Conservation (phyloP, 495 filamentous ascomycete genomes). For the Podospora comata region DNA sequence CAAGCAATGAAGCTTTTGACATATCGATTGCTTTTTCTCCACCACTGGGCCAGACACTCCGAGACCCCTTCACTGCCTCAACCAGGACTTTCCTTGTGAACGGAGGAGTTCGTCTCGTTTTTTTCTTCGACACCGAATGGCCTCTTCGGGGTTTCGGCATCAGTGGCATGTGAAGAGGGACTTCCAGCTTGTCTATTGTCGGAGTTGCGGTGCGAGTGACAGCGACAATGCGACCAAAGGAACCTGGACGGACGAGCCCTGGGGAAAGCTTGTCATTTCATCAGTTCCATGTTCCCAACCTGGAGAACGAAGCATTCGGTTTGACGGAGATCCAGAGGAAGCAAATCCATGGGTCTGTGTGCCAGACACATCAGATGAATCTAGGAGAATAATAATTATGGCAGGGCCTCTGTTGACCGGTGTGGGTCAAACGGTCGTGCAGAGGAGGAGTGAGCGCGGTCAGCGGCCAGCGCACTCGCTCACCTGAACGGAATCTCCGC, state of each 20-base stretch:
- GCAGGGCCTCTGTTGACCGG: not conserved
- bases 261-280: too few relatives aligned
- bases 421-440: constrained; percentile 5
- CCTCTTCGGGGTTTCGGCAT: not conserved
- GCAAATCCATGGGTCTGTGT: not conserved
- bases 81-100: not conserved
- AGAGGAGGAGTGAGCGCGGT: not conserved
- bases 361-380: not conserved
- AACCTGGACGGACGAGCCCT: too few relatives aligned
- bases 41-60: not conserved
- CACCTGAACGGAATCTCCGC: not conserved
- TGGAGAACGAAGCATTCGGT: not conserved
- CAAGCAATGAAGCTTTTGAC: constrained; percentile 1
- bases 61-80: not conserved
- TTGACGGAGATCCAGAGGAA: not conserved
- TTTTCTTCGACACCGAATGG: not conserved
- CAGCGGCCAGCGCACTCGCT: not conserved
- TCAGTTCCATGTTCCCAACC: not conserved
- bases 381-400: too few relatives aligned
- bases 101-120: not conserved
- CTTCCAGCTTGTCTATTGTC: too few relatives aligned
- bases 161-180: not conserved
- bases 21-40: not conserved
- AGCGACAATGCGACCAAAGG: too few relatives aligned
- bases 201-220: too few relatives aligned